Conservation (phyloP, 2,329 filamentous ascomycete species). For the Talaromyces islandicus region DNA sequence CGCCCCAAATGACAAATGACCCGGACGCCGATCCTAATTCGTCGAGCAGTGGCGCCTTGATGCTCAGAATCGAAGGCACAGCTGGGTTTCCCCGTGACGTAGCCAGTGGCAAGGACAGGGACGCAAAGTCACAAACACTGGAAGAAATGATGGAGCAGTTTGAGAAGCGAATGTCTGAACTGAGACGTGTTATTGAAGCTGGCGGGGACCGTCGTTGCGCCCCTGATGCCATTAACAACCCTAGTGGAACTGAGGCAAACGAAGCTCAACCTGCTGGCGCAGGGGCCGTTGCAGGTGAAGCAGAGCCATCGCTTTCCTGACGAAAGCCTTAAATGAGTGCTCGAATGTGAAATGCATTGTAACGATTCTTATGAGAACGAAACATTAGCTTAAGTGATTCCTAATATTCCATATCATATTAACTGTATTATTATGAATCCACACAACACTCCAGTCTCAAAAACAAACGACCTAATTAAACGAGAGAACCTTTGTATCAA, state of each 20-base stretch:
- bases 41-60: slow-evolving; percentile 39
- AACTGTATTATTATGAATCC: neutral
- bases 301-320: neutral
- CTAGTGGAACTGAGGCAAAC: neutral
- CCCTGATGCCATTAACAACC: neutral
- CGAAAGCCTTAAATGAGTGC: neutral
- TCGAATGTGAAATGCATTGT: neutral
- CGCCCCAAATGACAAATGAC: slow-evolving; percentile 35
- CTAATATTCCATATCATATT: neutral
- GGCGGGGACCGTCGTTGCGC: slow-evolving; percentile 12
- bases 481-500: neutral
- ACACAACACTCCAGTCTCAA: neutral
- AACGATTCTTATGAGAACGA: neutral
- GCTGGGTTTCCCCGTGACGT: slow-evolving; percentile 21
- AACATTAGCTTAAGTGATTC: neutral
- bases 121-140: slow-evolving; percentile 25
- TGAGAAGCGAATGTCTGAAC: slow-evolving; percentile 37
- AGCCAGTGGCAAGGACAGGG: slow-evolving; percentile 16
- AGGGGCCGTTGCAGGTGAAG: neutral
- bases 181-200: slow-evolving; percentile 37
- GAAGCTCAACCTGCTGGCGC: neutral
- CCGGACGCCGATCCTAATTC: slow-evolving; percentile 38
- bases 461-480: neutral
- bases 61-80: slow-evolving; percentile 41
- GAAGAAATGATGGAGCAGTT: slow-evolving; percentile 45